These are phyloP conservation scores for Colletotrichum caudatum DNA, from an alignment of 2,329 filamentous ascomycete genomes.

Conservation along the genomic window DNA sequence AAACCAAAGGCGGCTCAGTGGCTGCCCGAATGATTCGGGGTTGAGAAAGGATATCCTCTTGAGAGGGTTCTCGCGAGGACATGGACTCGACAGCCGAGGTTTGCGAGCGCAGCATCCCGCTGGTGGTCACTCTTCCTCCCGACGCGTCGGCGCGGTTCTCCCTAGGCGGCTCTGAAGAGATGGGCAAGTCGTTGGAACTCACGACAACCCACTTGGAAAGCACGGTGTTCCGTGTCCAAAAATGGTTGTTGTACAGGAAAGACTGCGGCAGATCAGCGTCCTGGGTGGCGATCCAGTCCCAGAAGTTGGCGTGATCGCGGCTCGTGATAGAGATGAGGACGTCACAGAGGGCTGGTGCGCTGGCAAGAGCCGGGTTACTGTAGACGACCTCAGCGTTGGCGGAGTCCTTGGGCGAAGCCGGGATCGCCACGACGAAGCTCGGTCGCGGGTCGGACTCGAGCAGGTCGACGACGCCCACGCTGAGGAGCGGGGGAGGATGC, in stretches of 20 bases:
- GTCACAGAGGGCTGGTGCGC: conserved; percentile 49
- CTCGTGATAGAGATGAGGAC: conserved; percentile 48
- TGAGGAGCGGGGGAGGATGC: conserved; percentile 41
- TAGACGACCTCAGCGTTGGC: conserved; percentile 47
- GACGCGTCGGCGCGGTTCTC: conserved; percentile 49
- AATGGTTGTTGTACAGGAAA: conserved; percentile 49
- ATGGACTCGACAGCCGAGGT: conserved; percentile 8
- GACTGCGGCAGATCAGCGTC: conserved; percentile 44
- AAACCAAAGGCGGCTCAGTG: conserved; percentile 50
- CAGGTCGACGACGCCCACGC: conserved; percentile 54
- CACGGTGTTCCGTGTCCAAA: conserved; percentile 54
- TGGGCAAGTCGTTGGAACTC: conserved; percentile 53
- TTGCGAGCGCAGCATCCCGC: conserved; percentile 21
- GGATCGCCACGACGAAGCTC: conserved; percentile 53
- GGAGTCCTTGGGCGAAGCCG: conserved; percentile 37
- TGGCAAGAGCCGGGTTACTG: conserved; percentile 53
- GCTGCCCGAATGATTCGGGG: conserved; percentile 48
- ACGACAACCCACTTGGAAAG: conserved; percentile 54
- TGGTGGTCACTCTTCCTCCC: conserved; percentile 39
- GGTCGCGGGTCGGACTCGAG: conserved; percentile 57
- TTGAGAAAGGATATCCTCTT: conserved; percentile 23
- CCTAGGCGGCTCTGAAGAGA: conserved; percentile 49
- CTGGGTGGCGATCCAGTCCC: conserved; percentile 54
- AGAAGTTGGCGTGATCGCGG: conserved; percentile 52
- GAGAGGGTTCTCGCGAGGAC: conserved; percentile 14